phyloP scores from a whole-genome alignment of 1,284 basidiomycete species.

The Phellopilus nigrolimitatus region DNA sequence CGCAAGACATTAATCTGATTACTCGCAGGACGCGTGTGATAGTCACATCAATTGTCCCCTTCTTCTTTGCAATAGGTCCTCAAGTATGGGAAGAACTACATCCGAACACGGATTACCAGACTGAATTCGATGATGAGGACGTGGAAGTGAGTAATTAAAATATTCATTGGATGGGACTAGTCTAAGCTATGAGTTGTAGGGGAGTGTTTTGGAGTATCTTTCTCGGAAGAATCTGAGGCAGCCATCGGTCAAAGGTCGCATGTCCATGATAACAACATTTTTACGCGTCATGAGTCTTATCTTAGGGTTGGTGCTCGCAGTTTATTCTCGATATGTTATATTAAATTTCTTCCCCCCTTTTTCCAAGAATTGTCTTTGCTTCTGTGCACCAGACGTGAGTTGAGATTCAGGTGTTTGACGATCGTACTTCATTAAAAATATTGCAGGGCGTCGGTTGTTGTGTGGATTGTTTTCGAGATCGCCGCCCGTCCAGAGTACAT shows the following conservation, averaged over 20 bases:
- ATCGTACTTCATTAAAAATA: conserved; percentile 10
- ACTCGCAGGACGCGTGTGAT: background rate
- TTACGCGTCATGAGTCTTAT: background rate
- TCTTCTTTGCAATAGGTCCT: background rate
- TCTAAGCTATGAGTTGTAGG: background rate
- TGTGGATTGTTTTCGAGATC: conserved; percentile 32
- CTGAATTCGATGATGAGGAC: too few relatives aligned
- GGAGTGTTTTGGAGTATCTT: background rate
- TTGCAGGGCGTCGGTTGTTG: conserved; percentile 32
- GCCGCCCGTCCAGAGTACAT: conserved; percentile 25
- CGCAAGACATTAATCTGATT: background rate
- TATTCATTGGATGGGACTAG: too few relatives aligned
- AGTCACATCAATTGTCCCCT: background rate
- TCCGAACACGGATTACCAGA: background rate
- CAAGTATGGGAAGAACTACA: background rate
- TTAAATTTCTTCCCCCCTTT: background rate
- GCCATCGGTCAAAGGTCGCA: background rate
- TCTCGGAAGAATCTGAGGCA: background rate
- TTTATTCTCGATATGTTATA: background rate
- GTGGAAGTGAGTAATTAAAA: too few relatives aligned
- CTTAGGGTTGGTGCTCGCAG: background rate
- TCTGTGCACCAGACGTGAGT: conserved; percentile 10
- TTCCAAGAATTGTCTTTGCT: background rate
- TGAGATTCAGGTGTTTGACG: too few relatives aligned
- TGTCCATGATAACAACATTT: background rate